These are phyloP conservation scores for Botryotinia globosa DNA, from an alignment of 2,329 filamentous ascomycete species.

Conservation along the genomic window DNA sequence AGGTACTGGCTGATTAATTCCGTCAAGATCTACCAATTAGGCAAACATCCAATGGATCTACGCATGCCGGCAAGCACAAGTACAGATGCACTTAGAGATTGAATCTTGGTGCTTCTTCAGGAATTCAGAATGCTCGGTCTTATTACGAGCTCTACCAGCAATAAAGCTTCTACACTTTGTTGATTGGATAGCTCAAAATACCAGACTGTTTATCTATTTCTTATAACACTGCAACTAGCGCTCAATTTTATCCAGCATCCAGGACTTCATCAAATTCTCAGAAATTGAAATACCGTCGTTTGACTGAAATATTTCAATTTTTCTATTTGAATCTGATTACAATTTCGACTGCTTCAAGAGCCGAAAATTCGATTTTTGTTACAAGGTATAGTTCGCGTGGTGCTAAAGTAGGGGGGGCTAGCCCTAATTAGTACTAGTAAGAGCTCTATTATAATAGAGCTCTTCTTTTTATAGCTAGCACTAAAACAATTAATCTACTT, in stretches of 20 bases:
- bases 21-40: conserved; percentile 8
- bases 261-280: no score
- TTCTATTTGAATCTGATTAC: no score
- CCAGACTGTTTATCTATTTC: not conserved
- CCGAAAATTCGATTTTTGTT: not conserved
- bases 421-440: no score
- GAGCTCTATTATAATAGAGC: no score
- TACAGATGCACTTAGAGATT: not conserved
- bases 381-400: no score
- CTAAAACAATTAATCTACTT: no score
- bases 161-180: not conserved
- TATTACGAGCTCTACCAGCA: accelerated
- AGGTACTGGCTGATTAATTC: conserved; percentile 18
- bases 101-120: not conserved
- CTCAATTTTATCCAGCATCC: not conserved
- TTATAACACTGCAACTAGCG: not conserved
- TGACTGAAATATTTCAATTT: no score
- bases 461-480: no score
- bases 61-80: not conserved
- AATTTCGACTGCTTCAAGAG: not conserved
- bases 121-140: accelerated
- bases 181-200: not conserved
- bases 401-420: no score
- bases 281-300: no score
- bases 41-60: not conserved